These are phyloP conservation scores for Penicillium oxalicum DNA, from an alignment of 2,329 filamentous ascomycete genomes.

Conservation along the genomic window DNA sequence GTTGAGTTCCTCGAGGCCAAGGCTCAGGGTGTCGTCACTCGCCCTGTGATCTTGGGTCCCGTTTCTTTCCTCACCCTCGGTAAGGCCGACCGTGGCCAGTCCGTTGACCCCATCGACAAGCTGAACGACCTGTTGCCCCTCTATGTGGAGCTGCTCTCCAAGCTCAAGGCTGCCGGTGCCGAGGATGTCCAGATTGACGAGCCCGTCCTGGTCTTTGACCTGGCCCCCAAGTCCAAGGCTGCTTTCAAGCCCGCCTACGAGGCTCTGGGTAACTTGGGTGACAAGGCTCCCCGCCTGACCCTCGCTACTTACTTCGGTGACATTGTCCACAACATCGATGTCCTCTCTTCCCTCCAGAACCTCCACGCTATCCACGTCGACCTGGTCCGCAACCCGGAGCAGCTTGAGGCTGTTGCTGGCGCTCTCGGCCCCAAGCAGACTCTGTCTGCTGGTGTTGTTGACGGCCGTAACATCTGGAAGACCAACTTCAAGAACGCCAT, in stretches of 20 bases:
- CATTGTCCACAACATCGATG: conserved; percentile 97
- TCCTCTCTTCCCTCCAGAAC: conserved; percentile 65
- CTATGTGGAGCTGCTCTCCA: conserved; percentile 84
- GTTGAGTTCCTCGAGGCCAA: conserved; percentile 94
- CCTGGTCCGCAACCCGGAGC: conserved; percentile 96
- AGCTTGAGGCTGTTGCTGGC: conserved; percentile 77
- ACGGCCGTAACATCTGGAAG: conserved; percentile 99
- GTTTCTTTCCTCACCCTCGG: conserved; percentile 96
- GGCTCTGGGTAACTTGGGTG: conserved; percentile 66
- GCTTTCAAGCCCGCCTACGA: conserved; percentile 98
- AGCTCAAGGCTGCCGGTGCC: conserved; percentile 94
- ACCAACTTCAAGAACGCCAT: conserved; percentile 97
- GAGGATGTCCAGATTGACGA: conserved; percentile 98
- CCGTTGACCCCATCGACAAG: conserved; percentile 86
- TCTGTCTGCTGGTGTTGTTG: conserved; percentile 92
- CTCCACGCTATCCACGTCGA: conserved; percentile 88
- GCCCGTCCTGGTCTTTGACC: conserved; percentile 92
- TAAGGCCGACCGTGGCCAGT: conserved; percentile 95
- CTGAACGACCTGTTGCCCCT: conserved; percentile 89
- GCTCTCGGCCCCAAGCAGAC: conserved; percentile 83
- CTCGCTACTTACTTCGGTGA: conserved; percentile 99
- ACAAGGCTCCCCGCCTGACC: conserved; percentile 78
- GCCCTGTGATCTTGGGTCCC: conserved; percentile 89
- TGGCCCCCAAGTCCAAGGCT: conserved; percentile 81
- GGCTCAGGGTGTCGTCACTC: conserved; percentile 86